Base-by-base conservation (phyloP, 805 yeast species). In the Candida saitoana region DNA sequence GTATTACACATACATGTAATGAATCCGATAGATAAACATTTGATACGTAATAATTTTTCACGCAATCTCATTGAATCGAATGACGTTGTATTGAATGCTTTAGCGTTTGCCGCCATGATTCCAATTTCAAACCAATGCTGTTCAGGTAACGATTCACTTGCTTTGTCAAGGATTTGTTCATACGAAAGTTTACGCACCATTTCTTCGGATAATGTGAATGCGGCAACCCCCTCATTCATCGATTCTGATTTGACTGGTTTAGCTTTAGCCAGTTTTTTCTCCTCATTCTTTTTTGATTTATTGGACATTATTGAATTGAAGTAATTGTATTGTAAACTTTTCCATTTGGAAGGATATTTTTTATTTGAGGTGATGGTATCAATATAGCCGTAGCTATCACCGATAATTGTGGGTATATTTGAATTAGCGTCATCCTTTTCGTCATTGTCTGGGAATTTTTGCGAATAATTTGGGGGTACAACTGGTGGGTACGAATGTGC, bases 11-110 rank as follows among this genome's bases (percentile, higher is more conserved):
- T 71, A 34, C 82, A 73, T 15, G 82, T 74, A 2, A 80, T 69
- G 48, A 82, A 78, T 0, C 86, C 85, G 36, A 84, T 69, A 1
- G 95, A 78, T 40, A 77, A 64, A 50, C 87, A 77, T 57, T 87
- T 86, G 37, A 81, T 67, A 17, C 77, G 71, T 4, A 85, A 71
- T 14, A 89, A 67, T 43, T 77, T 69, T 30, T 73, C 73, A 47
- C 96, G 73, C 42, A 82, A 55, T 30, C 67, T 62, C 34, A 80
- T 60, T 38, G 80, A 70, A 31, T 79, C 84, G 36, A 63, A 65
- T 2, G 83, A 65, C 34, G 70, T 73, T 14, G 73, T 67, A 53
- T 76, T 77, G 66, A 86, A 88, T 0, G 95, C 79, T 59, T 87
- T 88, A 1, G 89, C 87, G 22, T 77, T 68, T 4, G 80, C 64